Evolutionary conservation across 2,329 filamentous ascomycete species (phyloP).

Genomic region (Trichoderma sp.): DNA sequence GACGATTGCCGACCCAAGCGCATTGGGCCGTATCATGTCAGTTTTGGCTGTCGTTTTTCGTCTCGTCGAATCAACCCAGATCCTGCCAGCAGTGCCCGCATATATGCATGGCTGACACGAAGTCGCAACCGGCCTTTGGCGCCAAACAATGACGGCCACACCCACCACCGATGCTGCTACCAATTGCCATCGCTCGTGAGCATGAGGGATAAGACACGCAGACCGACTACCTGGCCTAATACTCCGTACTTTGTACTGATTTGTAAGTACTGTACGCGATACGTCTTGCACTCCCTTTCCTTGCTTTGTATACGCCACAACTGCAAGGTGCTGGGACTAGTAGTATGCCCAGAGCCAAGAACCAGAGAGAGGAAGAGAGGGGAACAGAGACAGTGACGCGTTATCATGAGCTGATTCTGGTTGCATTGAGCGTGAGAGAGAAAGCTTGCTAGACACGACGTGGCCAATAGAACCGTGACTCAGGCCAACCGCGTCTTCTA

Average conservation of each 20-base stretch:
- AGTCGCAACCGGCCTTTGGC: background rate
- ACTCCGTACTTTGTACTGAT: background rate
- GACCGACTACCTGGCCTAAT: background rate
- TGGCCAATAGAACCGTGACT: background rate
- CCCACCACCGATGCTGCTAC: constrained; percentile 4
- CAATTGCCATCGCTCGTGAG: background rate
- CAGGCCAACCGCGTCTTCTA: background rate
- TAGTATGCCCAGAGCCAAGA: background rate
- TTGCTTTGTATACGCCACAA: background rate
- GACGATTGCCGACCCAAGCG: constrained; percentile 14
- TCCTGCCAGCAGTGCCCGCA: constrained; percentile 4
- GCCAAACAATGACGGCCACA: background rate
- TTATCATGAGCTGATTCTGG: background rate
- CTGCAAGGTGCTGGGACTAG: background rate
- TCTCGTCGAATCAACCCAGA: background rate
- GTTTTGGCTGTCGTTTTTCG: background rate
- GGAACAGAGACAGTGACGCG: background rate
- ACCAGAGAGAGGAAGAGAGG: background rate
- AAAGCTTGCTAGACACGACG: background rate
- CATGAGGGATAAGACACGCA: constrained; percentile 3
- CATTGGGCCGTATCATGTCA: constrained; percentile 8
- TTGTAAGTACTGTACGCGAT: background rate
- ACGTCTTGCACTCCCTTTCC: background rate
- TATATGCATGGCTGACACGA: constrained; percentile 18
- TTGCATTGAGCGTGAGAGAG: background rate